Conservation (phyloP, 495 filamentous ascomycete genomes). For the Podospora pseudocomata region DNA sequence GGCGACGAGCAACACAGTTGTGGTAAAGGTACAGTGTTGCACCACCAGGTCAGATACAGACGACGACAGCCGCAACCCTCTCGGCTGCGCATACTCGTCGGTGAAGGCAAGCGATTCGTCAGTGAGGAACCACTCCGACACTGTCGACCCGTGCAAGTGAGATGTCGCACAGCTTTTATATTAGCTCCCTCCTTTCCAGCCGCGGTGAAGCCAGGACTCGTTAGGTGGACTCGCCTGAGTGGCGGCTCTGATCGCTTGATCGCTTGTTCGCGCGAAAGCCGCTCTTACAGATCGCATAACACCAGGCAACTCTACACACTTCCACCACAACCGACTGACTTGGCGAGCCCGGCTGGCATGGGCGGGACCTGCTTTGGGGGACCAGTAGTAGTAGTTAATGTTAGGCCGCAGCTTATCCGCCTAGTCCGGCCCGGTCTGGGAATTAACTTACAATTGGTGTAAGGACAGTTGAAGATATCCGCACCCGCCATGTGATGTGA, state of each 20-base stretch:
- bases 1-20: not conserved
- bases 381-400: not conserved
- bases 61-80: not conserved
- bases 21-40: not conserved
- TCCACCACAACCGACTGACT: not conserved
- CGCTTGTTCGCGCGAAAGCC: not conserved
- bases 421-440: not conserved
- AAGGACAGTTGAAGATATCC: not conserved
- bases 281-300: not conserved
- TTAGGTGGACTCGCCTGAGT: not conserved
- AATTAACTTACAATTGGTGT: not conserved
- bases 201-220: not conserved
- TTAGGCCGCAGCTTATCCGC: not conserved
- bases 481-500: not conserved
- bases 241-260: slow-evolving; percentile 5
- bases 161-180: slow-evolving; percentile 1
- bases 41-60: not conserved
- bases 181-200: slow-evolving; percentile 1
- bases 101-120: not conserved
- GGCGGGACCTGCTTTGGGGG: not conserved
- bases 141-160: not conserved
- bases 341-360: not conserved
- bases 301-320: not conserved
- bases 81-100: not conserved
- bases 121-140: not conserved